Percentiles rank a stretch among this genome's conserved stretches.
Conservation (phyloP, 2,329 filamentous ascomycete genomes). For the Penicillium concentricum region DNA sequence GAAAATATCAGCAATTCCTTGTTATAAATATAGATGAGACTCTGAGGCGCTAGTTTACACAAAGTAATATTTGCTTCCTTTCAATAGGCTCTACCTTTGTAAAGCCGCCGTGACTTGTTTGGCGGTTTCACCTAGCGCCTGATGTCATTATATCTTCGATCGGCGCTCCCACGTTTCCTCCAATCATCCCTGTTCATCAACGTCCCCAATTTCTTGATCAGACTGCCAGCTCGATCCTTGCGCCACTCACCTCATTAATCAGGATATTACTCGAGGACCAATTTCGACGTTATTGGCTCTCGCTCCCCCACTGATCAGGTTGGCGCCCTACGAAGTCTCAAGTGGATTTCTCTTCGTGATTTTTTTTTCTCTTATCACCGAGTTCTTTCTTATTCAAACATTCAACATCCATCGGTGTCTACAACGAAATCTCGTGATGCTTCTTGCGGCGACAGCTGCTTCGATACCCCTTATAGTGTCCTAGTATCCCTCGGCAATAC, state of each 20-base stretch:
- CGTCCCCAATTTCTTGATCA: slow-evolving; percentile 14
- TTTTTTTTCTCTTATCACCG: background rate
- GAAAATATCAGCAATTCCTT: too few species aligned
- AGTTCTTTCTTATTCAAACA: background rate
- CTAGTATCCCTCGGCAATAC: slow-evolving; percentile 5
- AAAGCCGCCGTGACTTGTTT: slow-evolving; percentile 17
- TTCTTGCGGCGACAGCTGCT: background rate
- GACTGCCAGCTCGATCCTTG: slow-evolving; percentile 12
- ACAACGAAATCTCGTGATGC: background rate
- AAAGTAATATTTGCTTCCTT: background rate
- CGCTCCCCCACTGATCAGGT: slow-evolving; percentile 15
- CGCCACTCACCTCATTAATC: slow-evolving; percentile 34
- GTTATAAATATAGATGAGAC: background rate
- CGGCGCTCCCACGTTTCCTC: slow-evolving; percentile 27
- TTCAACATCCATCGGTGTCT: background rate
- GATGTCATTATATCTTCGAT: slow-evolving; percentile 35
- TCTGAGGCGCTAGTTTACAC: background rate
- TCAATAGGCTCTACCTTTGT: background rate
- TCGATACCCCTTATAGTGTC: background rate
- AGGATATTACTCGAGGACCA: background rate
- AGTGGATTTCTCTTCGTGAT: slow-evolving; percentile 1
- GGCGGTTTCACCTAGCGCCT: slow-evolving; percentile 37
- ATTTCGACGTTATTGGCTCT: background rate
- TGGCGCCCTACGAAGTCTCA: slow-evolving; percentile 13
- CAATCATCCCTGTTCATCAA: slow-evolving; percentile 26